Evolutionary conservation across 164 flowering plant genomes (phyloP), one percentile per base, ranked within the genome.

Genomic region (Magnolia sinica): DNA sequence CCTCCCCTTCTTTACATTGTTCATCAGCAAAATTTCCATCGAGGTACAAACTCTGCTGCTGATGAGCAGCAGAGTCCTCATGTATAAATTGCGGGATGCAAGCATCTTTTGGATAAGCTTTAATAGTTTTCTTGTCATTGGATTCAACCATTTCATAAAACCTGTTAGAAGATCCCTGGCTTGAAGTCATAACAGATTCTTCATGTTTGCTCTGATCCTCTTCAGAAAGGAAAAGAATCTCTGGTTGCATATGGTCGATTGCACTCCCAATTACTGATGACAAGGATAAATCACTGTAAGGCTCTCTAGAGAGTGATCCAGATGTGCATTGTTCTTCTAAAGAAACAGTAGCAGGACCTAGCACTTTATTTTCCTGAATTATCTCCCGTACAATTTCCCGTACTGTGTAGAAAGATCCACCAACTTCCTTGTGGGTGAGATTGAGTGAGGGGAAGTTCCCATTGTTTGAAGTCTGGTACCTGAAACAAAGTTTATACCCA

Each of bases 331-430:
- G 78, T 72, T 86, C 84, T 70, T 87, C 90, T 66, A 73, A 45
- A 73, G 68, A 27, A 69, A 81, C 77, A 73, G 85, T 88, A 59
- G 90, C 88, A 82, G 98, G 95, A 68, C 92, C 94, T 73, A 93
- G 80, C 37, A 92, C 93, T 82, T 89, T 86, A 79, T 92, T 96
- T 85, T 96, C 99, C 83, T 96, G 98, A 74, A 92, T 94, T 78
- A 96, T 81, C 77, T 96, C 99, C 52, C 97, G 83, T 59, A 94
- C 90, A 84, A 96, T 89, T 84, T 96, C 98, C 31, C 99, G 87
- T 4, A 96, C 89, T 8, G 92, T 94, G 77, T 96, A 96, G 82
- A 89, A 96, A 71, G 99, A 96, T 8, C 99, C 99, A 80, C 99
- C 98, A 74, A 92, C 97, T 85, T 96, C 97, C 85, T 91, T 94